These are phyloP conservation scores for Camelina hispida DNA, from an alignment of 345 rosid species.

Conservation along the genomic window DNA sequence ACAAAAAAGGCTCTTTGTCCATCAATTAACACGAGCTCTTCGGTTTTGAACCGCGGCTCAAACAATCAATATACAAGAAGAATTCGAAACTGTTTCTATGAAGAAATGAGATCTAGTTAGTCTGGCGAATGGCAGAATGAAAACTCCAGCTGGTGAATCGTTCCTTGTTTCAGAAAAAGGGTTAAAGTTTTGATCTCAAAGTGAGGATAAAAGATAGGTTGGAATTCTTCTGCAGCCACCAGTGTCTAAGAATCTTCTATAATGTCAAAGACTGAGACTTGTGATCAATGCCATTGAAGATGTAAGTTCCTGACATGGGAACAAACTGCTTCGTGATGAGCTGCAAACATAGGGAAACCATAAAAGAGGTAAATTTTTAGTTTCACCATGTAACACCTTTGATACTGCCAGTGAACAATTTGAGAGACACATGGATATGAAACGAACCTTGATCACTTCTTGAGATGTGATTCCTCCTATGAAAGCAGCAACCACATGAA, in stretches of 20 bases:
- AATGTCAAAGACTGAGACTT: conserved; percentile 72
- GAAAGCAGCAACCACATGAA: conserved; percentile 90
- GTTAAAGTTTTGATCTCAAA: neutral
- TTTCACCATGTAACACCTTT: neutral
- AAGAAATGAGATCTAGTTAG: conserved; percentile 24
- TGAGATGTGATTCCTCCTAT: conserved; percentile 94
- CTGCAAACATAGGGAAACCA: conserved; percentile 49
- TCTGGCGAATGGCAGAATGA: conserved; percentile 23
- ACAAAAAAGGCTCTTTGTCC: conserved; percentile 2
- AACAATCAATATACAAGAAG: conserved; percentile 31
- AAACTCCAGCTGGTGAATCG: conserved; percentile 14
- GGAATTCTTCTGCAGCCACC: conserved; percentile 24
- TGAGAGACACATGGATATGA: conserved; percentile 13
- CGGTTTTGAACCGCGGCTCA: conserved; percentile 44
- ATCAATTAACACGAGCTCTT: conserved; percentile 33
- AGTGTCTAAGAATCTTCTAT: conserved; percentile 42
- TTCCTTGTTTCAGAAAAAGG: neutral
- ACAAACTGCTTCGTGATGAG: conserved; percentile 89
- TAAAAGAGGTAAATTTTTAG: conserved; percentile 5
- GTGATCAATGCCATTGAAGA: conserved; percentile 93
- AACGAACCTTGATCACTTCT: conserved; percentile 86
- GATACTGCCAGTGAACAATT: neutral
- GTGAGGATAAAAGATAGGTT: conserved; percentile 1
- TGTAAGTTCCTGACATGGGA: conserved; percentile 80
- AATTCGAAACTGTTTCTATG: conserved; percentile 13